Conservation (phyloP, 306 rosid genomes). For the Quercus rubra region DNA sequence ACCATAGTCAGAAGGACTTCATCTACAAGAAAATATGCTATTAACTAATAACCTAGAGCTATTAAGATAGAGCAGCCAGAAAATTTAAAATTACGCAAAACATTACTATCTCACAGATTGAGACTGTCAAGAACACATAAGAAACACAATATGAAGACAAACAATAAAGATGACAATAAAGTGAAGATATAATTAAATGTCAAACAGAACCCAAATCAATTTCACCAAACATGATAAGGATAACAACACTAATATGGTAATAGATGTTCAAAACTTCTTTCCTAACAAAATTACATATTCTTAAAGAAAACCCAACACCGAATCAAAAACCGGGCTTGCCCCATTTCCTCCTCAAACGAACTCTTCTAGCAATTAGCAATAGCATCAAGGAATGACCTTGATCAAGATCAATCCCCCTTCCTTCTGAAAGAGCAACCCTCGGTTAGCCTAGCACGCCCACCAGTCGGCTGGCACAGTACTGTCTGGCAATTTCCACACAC, state of each 20-base stretch:
- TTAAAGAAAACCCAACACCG: not conserved
- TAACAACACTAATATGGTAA: not conserved
- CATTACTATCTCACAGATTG: not conserved
- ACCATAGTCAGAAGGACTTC: too few relatives aligned
- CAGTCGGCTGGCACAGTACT: constrained; percentile 50
- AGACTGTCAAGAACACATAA: not conserved
- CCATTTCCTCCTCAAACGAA: not conserved
- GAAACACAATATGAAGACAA: not conserved
- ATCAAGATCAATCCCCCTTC: constrained; percentile 35
- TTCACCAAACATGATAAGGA: not conserved
- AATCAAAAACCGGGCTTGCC: not conserved
- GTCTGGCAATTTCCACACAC: constrained; percentile 55
- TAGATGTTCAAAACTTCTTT: constrained; percentile 3
- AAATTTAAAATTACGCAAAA: not conserved
- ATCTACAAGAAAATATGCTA: too few relatives aligned
- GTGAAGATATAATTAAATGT: not conserved
- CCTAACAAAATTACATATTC: not conserved
- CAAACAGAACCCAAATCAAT: not conserved
- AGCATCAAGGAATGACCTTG: not conserved
- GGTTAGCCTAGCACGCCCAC: constrained; percentile 47
- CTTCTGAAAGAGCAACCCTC: constrained; percentile 51
- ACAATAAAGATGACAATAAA: not conserved
- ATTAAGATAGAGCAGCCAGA: not conserved
- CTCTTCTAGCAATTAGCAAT: not conserved
- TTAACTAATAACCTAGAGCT: not conserved